Evolutionary conservation across 768 basidiomycete genomes (phyloP).

Genomic region (Podaxis sp.): DNA sequence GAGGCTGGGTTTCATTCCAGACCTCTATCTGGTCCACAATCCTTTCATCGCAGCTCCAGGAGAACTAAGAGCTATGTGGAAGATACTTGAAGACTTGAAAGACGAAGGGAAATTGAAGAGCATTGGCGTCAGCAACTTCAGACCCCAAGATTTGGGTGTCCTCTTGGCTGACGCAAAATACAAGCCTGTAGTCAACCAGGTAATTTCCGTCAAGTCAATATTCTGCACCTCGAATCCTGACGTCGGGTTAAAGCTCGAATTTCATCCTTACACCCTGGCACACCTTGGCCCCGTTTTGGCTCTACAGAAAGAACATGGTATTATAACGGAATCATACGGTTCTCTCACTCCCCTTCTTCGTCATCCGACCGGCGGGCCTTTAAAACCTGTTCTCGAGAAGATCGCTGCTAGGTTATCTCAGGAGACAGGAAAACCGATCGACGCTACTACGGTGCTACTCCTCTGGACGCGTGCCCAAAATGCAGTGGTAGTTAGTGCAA

Average conservation of each 20-base stretch:
- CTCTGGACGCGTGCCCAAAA: constrained; percentile 35
- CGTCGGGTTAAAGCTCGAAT: constrained; percentile 31
- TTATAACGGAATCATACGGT: constrained; percentile 38
- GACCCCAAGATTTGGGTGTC: constrained; percentile 41
- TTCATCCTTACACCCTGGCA: constrained; percentile 33
- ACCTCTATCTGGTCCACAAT: constrained; percentile 55
- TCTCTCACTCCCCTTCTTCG: constrained; percentile 36
- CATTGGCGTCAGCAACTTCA: constrained; percentile 57
- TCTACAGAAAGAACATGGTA: constrained; percentile 35
- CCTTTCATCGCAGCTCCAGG: constrained; percentile 30
- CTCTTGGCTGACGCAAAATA: constrained; percentile 44
- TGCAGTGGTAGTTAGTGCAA: constrained; percentile 32
- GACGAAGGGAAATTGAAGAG: constrained; percentile 36
- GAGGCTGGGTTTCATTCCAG: constrained; percentile 46
- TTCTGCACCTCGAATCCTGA: no score
- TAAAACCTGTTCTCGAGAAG: constrained; percentile 35
- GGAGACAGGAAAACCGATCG: constrained; percentile 22
- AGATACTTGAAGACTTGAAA: constrained; percentile 50
- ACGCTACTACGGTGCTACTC: constrained; percentile 27
- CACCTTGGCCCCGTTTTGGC: constrained; percentile 35
- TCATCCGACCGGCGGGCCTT: constrained; percentile 36
- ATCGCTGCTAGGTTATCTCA: constrained; percentile 31
- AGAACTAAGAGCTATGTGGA: constrained; percentile 41
- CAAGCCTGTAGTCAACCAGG: constrained; percentile 57
- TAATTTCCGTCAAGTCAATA: constrained; percentile 12